Percentiles rank a stretch among this genome's conserved stretches.
These are phyloP conservation scores for Xerocomus potaroensis DNA, from an alignment of 768 basidiomycete species.

Conservation along the genomic window DNA sequence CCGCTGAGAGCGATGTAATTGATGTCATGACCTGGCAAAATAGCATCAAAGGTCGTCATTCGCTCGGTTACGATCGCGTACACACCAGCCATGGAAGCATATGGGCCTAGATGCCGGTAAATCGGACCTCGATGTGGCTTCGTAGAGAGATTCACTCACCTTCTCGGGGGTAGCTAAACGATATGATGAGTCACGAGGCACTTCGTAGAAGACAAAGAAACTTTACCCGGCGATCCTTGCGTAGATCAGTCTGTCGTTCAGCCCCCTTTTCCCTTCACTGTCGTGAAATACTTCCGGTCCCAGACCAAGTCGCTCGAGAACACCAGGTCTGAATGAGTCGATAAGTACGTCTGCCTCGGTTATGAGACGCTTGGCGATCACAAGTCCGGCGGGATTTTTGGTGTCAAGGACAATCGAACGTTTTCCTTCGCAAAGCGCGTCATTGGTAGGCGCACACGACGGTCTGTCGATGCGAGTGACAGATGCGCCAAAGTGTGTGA, in stretches of 20 bases:
- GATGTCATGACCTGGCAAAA: constrained; percentile 65
- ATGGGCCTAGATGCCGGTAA: constrained; percentile 44
- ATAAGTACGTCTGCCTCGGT: constrained; percentile 72
- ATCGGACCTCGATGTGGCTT: constrained; percentile 9
- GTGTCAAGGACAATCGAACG: constrained; percentile 69
- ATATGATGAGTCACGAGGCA: neutral
- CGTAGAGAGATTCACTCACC: constrained; percentile 34
- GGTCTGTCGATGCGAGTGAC: constrained; percentile 73
- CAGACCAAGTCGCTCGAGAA: constrained; percentile 71
- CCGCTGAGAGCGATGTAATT: constrained; percentile 83
- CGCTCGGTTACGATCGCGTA: constrained; percentile 1
- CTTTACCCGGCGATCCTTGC: constrained; percentile 75
- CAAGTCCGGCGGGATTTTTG: constrained; percentile 56
- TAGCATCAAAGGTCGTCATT: neutral
- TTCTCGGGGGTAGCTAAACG: constrained; percentile 54
- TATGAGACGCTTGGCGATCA: constrained; percentile 54
- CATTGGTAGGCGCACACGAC: constrained; percentile 34
- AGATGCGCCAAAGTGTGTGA: constrained; percentile 76
- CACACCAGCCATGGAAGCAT: constrained; percentile 74
- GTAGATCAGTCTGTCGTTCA: constrained; percentile 65
- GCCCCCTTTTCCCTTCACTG: constrained; percentile 36
- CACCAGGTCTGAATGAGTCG: constrained; percentile 81
- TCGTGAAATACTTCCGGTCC: constrained; percentile 74
- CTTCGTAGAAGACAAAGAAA: constrained; percentile 1
- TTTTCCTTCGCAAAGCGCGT: constrained; percentile 67